Conservation (phyloP, 768 basidiomycete species). For the Termitomyces sp. region DNA sequence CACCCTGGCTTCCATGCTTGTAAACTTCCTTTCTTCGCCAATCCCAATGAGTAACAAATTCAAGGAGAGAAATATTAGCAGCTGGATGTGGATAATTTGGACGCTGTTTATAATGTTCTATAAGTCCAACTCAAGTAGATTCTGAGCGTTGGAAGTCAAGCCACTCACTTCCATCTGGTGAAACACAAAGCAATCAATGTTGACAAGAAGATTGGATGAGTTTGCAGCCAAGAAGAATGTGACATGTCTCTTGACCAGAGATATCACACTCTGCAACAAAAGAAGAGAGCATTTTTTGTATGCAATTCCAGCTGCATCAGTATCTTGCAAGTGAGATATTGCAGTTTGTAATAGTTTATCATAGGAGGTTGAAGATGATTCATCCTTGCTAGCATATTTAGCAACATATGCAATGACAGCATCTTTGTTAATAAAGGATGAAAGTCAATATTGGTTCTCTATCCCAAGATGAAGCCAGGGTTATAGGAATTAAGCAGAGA, state of each 20-base stretch:
- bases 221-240: constrained; percentile 6
- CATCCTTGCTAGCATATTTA: constrained; percentile 7
- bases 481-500: constrained; percentile 15
- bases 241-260: constrained; percentile 6
- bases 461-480: too few species aligned
- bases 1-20: too few species aligned
- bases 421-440: constrained; percentile 1
- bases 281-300: constrained; percentile 9
- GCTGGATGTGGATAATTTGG: too few species aligned
- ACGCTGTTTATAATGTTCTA: neutral
- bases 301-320: constrained; percentile 4
- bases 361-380: constrained; percentile 2
- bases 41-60: neutral
- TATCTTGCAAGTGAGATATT: constrained; percentile 2
- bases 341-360: constrained; percentile 3
- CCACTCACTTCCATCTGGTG: constrained; percentile 3
- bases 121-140: neutral
- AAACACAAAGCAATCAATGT: neutral
- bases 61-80: too few species aligned
- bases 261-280: constrained; percentile 7
- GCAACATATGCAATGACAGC: constrained; percentile 10
- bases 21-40: too few species aligned
- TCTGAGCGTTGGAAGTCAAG: neutral
- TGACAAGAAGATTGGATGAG: neutral
- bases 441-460: constrained; percentile 19